A percentile compares a stretch with the other conserved stretches of the same genome.
Evolutionary conservation across 2,329 filamentous ascomycete genomes (phyloP).

Genomic region (Fusarium hainanense): DNA sequence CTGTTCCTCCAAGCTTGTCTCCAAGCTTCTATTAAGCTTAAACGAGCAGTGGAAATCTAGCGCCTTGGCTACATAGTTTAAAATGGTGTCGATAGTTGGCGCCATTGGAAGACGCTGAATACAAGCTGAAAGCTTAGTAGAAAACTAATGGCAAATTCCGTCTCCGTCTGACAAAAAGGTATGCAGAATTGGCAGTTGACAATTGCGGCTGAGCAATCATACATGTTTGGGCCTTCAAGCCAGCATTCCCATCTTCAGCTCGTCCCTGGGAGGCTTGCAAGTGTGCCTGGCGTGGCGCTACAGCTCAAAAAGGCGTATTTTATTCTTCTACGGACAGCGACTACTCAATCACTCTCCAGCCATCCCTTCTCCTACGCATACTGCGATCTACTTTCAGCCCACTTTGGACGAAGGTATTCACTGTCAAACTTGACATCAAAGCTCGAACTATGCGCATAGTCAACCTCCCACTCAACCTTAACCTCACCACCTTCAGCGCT

Average conservation of each 20-base stretch:
- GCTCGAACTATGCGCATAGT: slow-evolving; percentile 65
- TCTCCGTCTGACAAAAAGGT: no score
- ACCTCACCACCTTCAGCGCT: slow-evolving; percentile 62
- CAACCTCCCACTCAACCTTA: slow-evolving; percentile 61
- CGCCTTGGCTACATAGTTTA: background rate
- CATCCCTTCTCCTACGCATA: slow-evolving; percentile 44
- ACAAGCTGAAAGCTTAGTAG: background rate
- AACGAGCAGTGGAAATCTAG: background rate
- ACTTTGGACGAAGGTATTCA: slow-evolving; percentile 61
- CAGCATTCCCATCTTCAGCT: background rate
- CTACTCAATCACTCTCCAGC: background rate
- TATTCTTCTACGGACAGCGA: background rate
- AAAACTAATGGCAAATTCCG: background rate
- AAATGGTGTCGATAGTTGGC: background rate
- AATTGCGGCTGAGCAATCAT: slow-evolving; percentile 16
- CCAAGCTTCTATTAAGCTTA: slow-evolving; percentile 3
- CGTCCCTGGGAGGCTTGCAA: background rate
- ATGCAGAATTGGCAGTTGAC: background rate
- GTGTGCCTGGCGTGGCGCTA: background rate
- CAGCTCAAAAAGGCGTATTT: background rate
- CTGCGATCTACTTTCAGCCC: slow-evolving; percentile 54
- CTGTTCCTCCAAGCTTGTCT: background rate
- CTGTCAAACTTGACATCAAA: slow-evolving; percentile 63
- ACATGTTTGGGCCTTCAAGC: background rate
- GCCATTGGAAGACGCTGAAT: background rate